Percentiles rank a stretch among this genome's conserved stretches.
phyloP scores from a whole-genome alignment of 1,284 basidiomycete species.

The Cutaneotrichosporon sp. region DNA sequence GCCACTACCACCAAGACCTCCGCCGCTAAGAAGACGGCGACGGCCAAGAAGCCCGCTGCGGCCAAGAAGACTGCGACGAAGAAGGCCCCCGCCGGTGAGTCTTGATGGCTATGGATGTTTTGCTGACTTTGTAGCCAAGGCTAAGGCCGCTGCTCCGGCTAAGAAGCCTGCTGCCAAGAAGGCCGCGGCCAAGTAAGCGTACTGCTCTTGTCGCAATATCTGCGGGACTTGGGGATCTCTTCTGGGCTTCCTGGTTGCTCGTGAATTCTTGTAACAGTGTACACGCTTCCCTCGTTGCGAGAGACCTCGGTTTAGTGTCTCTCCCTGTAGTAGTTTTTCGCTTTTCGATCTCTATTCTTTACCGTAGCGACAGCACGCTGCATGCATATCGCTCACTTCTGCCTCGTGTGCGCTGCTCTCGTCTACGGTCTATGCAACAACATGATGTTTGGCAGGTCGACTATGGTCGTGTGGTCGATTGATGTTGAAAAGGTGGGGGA shows the following conservation, averaged over 20 bases:
- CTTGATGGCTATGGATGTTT: neutral
- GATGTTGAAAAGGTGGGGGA: no score
- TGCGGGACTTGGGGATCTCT: neutral
- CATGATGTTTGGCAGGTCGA: no score
- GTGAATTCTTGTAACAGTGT: neutral
- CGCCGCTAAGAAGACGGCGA: slow-evolving; percentile 24
- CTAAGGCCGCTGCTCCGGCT: slow-evolving; percentile 10
- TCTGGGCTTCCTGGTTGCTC: slow-evolving; percentile 2
- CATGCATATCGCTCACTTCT: no score
- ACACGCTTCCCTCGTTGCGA: neutral
- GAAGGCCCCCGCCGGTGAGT: slow-evolving; percentile 23
- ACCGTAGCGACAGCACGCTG: neutral
- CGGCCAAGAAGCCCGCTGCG: slow-evolving; percentile 25
- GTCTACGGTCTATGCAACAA: no score
- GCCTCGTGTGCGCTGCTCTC: no score
- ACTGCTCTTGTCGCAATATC: neutral
- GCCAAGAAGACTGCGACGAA: slow-evolving; percentile 28
- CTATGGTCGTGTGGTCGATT: no score
- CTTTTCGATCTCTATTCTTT: slow-evolving; percentile 12
- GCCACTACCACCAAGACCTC: slow-evolving; percentile 38
- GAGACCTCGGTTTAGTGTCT: slow-evolving; percentile 2
- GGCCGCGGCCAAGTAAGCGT: slow-evolving; percentile 15
- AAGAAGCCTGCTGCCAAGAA: slow-evolving; percentile 49
- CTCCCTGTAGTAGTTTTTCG: neutral
- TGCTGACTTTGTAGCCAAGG: slow-evolving; percentile 15